A percentile compares a stretch with the other conserved stretches of the same genome.
Conservation (phyloP, 2,329 filamentous ascomycete genomes). For the Seiridium unicorne region DNA sequence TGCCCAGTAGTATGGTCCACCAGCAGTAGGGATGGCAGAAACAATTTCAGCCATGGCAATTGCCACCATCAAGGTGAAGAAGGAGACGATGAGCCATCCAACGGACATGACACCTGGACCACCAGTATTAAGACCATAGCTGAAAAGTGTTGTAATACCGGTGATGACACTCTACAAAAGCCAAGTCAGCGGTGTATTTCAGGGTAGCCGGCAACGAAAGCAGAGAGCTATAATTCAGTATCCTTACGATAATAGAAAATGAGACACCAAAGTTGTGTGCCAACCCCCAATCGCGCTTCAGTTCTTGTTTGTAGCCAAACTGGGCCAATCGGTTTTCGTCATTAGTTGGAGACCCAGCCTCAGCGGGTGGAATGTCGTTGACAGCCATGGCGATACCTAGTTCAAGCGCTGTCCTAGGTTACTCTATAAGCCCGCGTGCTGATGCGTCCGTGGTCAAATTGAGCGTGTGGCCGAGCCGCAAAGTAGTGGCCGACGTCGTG, state of each 20-base stretch:
- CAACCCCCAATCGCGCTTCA: conserved; percentile 56
- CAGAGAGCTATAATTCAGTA: background rate
- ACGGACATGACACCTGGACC: conserved; percentile 43
- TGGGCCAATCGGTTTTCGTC: conserved; percentile 53
- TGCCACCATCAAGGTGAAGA: conserved; percentile 55
- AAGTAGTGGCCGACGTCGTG: too few species aligned
- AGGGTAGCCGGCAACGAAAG: background rate
- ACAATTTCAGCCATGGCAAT: conserved; percentile 59
- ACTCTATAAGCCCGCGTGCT: too few species aligned
- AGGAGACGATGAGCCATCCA: conserved; percentile 51
- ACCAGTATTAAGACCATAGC: conserved; percentile 54
- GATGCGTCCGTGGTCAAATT: too few species aligned
- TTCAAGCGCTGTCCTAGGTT: too few species aligned
- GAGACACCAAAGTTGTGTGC: conserved; percentile 62
- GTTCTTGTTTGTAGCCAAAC: conserved; percentile 59
- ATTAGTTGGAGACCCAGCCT: conserved; percentile 22
- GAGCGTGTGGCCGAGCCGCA: too few species aligned
- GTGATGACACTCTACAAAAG: conserved; percentile 53
- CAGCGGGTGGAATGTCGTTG: conserved; percentile 6
- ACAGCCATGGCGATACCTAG: background rate
- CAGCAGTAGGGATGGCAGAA: conserved; percentile 56
- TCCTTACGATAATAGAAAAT: conserved; percentile 57
- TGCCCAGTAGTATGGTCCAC: conserved; percentile 61
- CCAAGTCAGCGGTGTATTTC: background rate
- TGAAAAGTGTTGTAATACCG: conserved; percentile 57